Base-by-base conservation (phyloP, 148 eudicot genomes). In the Vaccinium macrocarpon region DNA sequence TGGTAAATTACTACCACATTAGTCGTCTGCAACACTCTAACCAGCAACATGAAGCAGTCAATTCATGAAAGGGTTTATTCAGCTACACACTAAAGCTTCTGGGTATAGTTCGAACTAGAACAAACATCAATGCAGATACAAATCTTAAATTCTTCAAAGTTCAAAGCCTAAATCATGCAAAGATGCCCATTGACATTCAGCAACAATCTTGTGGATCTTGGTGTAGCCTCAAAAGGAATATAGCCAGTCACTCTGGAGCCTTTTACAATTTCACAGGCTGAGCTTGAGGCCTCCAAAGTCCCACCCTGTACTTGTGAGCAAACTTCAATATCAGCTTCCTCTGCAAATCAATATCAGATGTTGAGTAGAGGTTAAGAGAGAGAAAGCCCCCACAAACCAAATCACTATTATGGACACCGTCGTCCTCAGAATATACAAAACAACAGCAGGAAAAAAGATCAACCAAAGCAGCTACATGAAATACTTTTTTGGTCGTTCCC, bases 211-310 rank as follows among this genome's bases (percentile, higher is more conserved):
- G 61, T 77, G 80, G 21, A 75, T 46, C 78, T 75, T n/a, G 79
- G 25, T 19, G 10, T 53, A 50, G 81, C 32, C 27, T 49, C 13
- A 23, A 10, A 10, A 42, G 25, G 70, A 76, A 76, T n/a, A 21
- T n/a, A 21, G 25, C 27, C 25, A 76, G 53, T 12, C 59, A 78
- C 81, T 51, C 61, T 8, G 4, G 32, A 56, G 52, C 84, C 35
- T 32, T 82, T 82, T 71, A 75, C 1, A 76, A 57, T 52, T 77
- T 62, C 19, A 78, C 32, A 84, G 85, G 82, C 75, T 77, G 19
- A 6, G 82, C 85, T 49, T n/a, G 82, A 78, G 85, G 85, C 61
- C 71, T 84, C 86, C 86, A 84, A 78, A 84, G 86, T 79, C 86
- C 86, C n/a, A 84, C 61, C 82, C 82, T 78, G 42, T 84, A 77